A percentile compares a stretch with the other conserved stretches of the same genome.
phyloP scores from a whole-genome alignment of 371 early-diverging fungal genomes.

The Circinella minor region DNA sequence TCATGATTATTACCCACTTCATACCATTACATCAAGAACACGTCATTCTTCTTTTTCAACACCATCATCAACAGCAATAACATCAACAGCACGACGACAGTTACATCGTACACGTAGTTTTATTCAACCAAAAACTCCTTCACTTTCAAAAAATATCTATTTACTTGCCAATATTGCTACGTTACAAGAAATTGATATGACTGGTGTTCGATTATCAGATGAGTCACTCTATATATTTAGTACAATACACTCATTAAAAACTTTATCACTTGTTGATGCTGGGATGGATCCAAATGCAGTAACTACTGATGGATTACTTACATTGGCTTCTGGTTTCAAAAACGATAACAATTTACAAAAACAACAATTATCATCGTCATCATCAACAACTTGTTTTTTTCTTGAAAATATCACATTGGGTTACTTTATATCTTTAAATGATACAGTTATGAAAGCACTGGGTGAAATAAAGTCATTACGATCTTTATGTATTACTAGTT shows the following conservation, averaged over 20 bases:
- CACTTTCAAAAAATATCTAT: neutral
- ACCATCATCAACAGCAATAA: neutral
- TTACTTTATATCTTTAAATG: neutral
- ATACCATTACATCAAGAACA: too few species aligned
- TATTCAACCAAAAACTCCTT: neutral
- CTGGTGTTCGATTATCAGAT: neutral
- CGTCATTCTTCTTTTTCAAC: neutral
- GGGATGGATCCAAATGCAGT: neutral
- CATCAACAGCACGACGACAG: neutral
- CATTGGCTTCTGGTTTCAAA: neutral
- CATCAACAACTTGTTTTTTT: neutral
- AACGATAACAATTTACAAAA: too few species aligned
- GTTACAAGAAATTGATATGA: neutral
- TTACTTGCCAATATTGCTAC: neutral
- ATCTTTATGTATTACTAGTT: neutral
- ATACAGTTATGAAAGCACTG: neutral
- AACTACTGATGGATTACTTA: neutral
- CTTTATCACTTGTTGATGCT: neutral
- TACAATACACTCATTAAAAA: neutral
- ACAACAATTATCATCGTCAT: too few species aligned
- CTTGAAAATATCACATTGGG: neutral
- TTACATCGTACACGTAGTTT: neutral
- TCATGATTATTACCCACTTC: too few species aligned
- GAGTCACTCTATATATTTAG: neutral
- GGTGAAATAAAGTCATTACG: neutral